phyloP scores from a whole-genome alignment of 2,329 filamentous ascomycete species.

The Plenodomus lindquistii region DNA sequence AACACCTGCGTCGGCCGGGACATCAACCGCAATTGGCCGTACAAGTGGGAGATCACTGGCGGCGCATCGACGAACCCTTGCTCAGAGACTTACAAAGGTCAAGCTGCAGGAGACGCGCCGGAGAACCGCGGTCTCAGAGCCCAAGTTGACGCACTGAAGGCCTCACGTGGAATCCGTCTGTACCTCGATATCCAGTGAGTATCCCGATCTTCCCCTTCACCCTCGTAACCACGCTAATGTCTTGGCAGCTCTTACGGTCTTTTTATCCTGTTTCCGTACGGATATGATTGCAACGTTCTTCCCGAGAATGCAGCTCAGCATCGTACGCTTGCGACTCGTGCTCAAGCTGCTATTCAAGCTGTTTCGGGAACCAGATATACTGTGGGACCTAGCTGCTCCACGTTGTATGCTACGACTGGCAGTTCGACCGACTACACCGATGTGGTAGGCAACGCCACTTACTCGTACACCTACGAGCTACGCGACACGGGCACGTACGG shows the following conservation, averaged over 20 bases:
- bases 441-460: slow-evolving; percentile 48
- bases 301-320: slow-evolving; percentile 55
- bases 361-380: slow-evolving; percentile 54
- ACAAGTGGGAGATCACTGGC: slow-evolving; percentile 39
- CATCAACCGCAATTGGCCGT: slow-evolving; percentile 48
- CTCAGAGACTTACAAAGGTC: slow-evolving; percentile 44
- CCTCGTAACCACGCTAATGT: neutral
- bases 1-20: slow-evolving; percentile 42
- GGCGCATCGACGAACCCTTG: slow-evolving; percentile 45
- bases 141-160: slow-evolving; percentile 47
- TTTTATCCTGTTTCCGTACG: slow-evolving; percentile 56
- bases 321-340: slow-evolving; percentile 53
- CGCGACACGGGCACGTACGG: slow-evolving; percentile 54
- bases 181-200: slow-evolving; percentile 69
- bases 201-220: neutral
- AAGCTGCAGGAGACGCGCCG: slow-evolving; percentile 36
- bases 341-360: slow-evolving; percentile 57
- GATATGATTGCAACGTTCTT: slow-evolving; percentile 58
- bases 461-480: slow-evolving; percentile 54
- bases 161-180: slow-evolving; percentile 57
- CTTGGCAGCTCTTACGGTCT: slow-evolving; percentile 13
- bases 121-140: slow-evolving; percentile 48
- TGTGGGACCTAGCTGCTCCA: slow-evolving; percentile 58
- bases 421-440: slow-evolving; percentile 50
- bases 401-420: slow-evolving; percentile 61